These are phyloP conservation scores for Hericium coralloides DNA, from an alignment of 768 basidiomycete genomes.

Conservation along the genomic window DNA sequence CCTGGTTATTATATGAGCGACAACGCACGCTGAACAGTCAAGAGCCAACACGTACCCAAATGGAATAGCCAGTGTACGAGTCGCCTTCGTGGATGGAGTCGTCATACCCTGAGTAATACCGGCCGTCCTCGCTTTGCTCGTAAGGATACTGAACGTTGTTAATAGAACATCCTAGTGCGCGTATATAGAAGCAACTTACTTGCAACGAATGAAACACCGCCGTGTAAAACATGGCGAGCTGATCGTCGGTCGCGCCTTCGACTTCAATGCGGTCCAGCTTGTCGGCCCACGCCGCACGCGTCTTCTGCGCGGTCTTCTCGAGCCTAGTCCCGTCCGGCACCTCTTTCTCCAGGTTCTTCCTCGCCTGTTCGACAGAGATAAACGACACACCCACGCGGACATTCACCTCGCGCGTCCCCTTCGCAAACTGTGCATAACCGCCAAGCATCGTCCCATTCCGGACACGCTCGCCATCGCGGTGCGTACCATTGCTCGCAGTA, in stretches of 20 bases:
- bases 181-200: constrained; percentile 21
- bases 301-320: constrained; percentile 27
- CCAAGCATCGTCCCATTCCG: constrained; percentile 38
- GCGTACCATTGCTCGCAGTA: constrained; percentile 36
- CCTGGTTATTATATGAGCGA: constrained; percentile 28
- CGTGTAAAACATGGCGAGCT: constrained; percentile 41
- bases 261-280: constrained; percentile 31
- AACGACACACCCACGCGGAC: constrained; percentile 66
- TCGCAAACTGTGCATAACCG: constrained; percentile 40
- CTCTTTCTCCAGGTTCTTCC: constrained; percentile 30
- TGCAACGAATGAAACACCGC: constrained; percentile 55
- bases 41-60: constrained; percentile 42
- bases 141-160: constrained; percentile 57
- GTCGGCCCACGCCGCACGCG: constrained; percentile 29
- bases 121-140: constrained; percentile 56
- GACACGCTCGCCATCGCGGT: constrained; percentile 19
- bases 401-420: constrained; percentile 29
- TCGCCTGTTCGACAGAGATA: constrained; percentile 56
- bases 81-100: constrained; percentile 49
- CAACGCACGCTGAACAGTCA: background rate
- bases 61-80: constrained; percentile 76
- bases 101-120: constrained; percentile 75
- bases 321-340: constrained; percentile 30
- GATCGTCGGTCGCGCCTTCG: constrained; percentile 24
- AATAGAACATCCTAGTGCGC: background rate